Conservation (phyloP, 2,329 filamentous ascomycete species). For the Achaetomium macrosporum region DNA sequence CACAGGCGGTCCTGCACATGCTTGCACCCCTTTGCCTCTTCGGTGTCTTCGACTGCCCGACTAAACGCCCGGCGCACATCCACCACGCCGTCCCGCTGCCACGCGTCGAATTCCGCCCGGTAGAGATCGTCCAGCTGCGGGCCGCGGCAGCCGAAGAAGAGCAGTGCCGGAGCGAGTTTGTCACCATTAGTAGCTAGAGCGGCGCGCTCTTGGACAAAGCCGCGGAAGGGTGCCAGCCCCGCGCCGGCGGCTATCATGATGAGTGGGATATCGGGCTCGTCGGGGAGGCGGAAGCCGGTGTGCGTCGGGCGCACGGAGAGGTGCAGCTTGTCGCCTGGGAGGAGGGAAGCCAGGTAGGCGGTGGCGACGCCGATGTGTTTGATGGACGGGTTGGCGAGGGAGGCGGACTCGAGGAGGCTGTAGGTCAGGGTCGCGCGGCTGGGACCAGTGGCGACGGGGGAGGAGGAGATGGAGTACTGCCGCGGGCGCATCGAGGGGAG, state of each 20-base stretch:
- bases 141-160: conserved; percentile 59
- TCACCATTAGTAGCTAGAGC: conserved; percentile 42
- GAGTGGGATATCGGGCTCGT: conserved; percentile 41
- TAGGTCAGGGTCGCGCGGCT: conserved; percentile 60
- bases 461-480: conserved; percentile 77
- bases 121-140: conserved; percentile 55
- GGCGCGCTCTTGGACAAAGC: conserved; percentile 57
- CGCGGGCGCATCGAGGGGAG: conserved; percentile 71
- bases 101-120: conserved; percentile 49
- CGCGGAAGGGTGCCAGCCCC: conserved; percentile 57
- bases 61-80: conserved; percentile 57
- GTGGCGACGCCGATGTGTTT: conserved; percentile 57
- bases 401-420: conserved; percentile 54
- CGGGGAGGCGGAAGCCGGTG: conserved; percentile 44
- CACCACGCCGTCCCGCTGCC: conserved; percentile 57
- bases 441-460: conserved; percentile 48
- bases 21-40: conserved; percentile 33
- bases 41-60: conserved; percentile 36
- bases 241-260: conserved; percentile 49
- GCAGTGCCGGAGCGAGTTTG: conserved; percentile 52
- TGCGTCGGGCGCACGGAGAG: conserved; percentile 45
- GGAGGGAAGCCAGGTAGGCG: conserved; percentile 50
- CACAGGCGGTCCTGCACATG: conserved; percentile 44
- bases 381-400: conserved; percentile 43
- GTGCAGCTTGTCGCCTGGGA: conserved; percentile 38